phyloP scores from a whole-genome alignment of 2,329 filamentous ascomycete genomes.

The Alternaria arborescens region DNA sequence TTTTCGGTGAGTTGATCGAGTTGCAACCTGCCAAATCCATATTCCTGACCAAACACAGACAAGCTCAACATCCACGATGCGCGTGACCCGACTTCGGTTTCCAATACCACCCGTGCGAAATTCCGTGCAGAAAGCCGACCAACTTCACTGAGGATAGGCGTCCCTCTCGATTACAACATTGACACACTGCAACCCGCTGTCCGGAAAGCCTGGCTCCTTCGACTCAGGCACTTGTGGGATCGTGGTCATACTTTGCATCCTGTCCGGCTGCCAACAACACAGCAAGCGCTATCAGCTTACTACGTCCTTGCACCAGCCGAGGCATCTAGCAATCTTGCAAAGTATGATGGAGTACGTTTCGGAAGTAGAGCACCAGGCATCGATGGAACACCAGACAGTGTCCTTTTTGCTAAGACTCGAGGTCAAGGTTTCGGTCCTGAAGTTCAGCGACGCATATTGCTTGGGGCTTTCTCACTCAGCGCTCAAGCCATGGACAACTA shows the following conservation, averaged over 20 bases:
- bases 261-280: conserved; percentile 83
- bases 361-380: conserved; percentile 67
- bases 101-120: conserved; percentile 62
- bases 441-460: conserved; percentile 83
- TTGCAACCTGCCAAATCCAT: neutral
- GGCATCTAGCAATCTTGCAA: conserved; percentile 93
- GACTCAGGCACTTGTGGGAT: conserved; percentile 66
- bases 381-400: conserved; percentile 62
- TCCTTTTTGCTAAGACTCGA: conserved; percentile 75
- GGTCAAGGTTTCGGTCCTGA: conserved; percentile 81
- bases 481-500: conserved; percentile 95
- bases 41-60: conserved; percentile 44
- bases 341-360: conserved; percentile 97
- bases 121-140: conserved; percentile 10
- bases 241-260: conserved; percentile 77
- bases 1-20: conserved; percentile 51
- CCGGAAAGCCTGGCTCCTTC: conserved; percentile 72
- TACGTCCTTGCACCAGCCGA: conserved; percentile 96
- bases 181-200: conserved; percentile 76
- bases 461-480: conserved; percentile 90
- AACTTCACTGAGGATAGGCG: conserved; percentile 58
- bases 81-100: conserved; percentile 78
- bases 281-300: conserved; percentile 87
- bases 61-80: conserved; percentile 68
- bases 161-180: conserved; percentile 85